phyloP scores from a whole-genome alignment of 1,284 basidiomycete genomes.

The Bondarzewia mesenterica region DNA sequence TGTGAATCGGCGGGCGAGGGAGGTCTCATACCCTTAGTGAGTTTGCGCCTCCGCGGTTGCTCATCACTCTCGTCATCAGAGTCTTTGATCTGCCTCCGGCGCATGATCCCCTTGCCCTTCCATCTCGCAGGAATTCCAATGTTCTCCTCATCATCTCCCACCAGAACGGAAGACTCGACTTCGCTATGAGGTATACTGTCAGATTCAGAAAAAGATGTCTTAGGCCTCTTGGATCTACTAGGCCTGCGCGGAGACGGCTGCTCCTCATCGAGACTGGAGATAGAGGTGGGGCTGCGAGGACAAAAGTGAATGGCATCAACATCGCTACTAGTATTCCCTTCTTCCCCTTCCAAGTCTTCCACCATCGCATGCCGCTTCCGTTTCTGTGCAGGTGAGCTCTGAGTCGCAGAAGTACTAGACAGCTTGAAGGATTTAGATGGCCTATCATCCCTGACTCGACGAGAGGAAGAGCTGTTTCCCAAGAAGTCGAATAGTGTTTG shows the following conservation, averaged over 20 bases:
- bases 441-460: too few relatives aligned
- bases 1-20: slow-evolving; percentile 37
- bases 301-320: slow-evolving; percentile 45
- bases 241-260: slow-evolving; percentile 24
- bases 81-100: background rate
- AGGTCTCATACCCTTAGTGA: slow-evolving; percentile 41
- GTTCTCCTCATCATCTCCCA: slow-evolving; percentile 10
- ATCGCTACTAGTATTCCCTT: slow-evolving; percentile 30
- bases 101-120: slow-evolving; percentile 16
- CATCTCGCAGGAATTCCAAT: slow-evolving; percentile 12
- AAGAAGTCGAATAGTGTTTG: slow-evolving; percentile 2
- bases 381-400: background rate
- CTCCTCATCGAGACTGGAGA: slow-evolving; percentile 26
- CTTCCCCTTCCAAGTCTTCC: slow-evolving; percentile 12
- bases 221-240: slow-evolving; percentile 20
- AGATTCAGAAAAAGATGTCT: slow-evolving; percentile 2
- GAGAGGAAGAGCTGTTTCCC: background rate
- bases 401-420: background rate
- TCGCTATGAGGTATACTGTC: background rate
- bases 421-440: background rate
- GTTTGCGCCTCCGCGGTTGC: slow-evolving; percentile 30
- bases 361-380: slow-evolving; percentile 1
- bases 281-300: slow-evolving; percentile 19
- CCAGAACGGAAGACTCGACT: background rate
- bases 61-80: slow-evolving; percentile 14